phyloP scores from a whole-genome alignment of 495 filamentous ascomycete genomes.

The Pseudomonodictys pantanalensis region DNA sequence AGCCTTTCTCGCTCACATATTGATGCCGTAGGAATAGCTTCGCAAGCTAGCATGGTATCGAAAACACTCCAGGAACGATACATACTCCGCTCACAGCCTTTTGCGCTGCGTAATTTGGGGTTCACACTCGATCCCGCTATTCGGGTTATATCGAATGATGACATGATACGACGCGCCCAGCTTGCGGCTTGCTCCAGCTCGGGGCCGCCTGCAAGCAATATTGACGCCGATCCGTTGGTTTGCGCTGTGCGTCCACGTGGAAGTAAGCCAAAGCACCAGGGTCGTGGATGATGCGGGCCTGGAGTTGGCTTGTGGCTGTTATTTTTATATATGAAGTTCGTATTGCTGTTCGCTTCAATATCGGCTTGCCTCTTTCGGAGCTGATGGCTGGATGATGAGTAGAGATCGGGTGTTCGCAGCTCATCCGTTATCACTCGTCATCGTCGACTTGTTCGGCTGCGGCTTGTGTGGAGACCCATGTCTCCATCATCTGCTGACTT shows the following conservation, averaged over 20 bases:
- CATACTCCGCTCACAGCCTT: no score
- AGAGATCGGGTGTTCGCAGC: neutral
- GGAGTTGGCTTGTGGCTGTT: neutral
- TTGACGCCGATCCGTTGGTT: constrained; percentile 9
- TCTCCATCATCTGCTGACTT: constrained; percentile 84
- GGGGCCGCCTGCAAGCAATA: constrained; percentile 12
- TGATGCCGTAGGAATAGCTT: no score
- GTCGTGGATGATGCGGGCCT: neutral
- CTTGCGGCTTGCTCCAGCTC: constrained; percentile 2
- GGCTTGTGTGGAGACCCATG: constrained; percentile 69
- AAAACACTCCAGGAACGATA: no score
- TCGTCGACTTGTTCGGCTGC: constrained; percentile 36
- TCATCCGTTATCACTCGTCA: constrained; percentile 49
- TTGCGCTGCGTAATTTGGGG: no score
- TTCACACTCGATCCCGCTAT: no score
- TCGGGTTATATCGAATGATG: no score
- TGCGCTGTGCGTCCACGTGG: constrained; percentile 34
- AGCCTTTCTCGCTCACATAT: no score
- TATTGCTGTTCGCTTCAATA: neutral
- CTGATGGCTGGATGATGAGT: neutral
- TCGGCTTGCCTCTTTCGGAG: neutral
- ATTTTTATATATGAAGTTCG: constrained; percentile 15
- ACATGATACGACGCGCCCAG: no score
- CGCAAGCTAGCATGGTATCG: no score
- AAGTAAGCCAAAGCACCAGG: neutral